Evolutionary conservation across 2,329 filamentous ascomycete genomes (phyloP).

Genomic region (Tolypocladium nubicola): DNA sequence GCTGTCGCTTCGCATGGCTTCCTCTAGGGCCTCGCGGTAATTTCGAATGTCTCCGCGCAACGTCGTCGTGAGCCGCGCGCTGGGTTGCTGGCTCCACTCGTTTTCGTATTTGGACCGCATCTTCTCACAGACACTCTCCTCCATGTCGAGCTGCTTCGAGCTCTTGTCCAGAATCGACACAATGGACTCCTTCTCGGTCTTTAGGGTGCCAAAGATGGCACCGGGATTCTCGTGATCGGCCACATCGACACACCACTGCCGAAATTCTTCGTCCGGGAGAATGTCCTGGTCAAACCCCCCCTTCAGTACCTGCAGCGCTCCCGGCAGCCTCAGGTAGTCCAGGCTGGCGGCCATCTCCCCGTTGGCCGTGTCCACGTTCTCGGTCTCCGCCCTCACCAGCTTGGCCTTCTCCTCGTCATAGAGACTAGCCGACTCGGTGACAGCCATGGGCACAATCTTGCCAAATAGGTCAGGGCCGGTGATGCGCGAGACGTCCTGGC

Average conservation of each 20-base stretch:
- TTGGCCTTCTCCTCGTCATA: slow-evolving; percentile 99
- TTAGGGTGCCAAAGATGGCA: slow-evolving; percentile 68
- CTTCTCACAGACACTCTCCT: slow-evolving; percentile 97
- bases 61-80: slow-evolving; percentile 78
- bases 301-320: slow-evolving; percentile 82
- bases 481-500: slow-evolving; percentile 93
- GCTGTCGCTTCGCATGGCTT: slow-evolving; percentile 76
- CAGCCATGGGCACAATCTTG: slow-evolving; percentile 90
- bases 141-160: slow-evolving; percentile 85
- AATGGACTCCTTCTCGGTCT: slow-evolving; percentile 67
- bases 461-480: slow-evolving; percentile 95
- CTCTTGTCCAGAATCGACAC: slow-evolving; percentile 64
- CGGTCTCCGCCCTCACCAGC: slow-evolving; percentile 82
- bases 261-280: slow-evolving; percentile 80
- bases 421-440: slow-evolving; percentile 91
- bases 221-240: slow-evolving; percentile 74
- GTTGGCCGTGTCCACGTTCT: slow-evolving; percentile 85
- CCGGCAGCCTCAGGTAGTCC: slow-evolving; percentile 85
- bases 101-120: slow-evolving; percentile 95
- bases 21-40: slow-evolving; percentile 81
- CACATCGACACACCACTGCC: slow-evolving; percentile 88
- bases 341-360: slow-evolving; percentile 92
- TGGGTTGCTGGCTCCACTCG: slow-evolving; percentile 97
- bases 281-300: slow-evolving; percentile 87
- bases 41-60: slow-evolving; percentile 77